Evolutionary conservation across 495 filamentous ascomycete species (phyloP).

Genomic region (Podospora bellae-mahoneyi): DNA sequence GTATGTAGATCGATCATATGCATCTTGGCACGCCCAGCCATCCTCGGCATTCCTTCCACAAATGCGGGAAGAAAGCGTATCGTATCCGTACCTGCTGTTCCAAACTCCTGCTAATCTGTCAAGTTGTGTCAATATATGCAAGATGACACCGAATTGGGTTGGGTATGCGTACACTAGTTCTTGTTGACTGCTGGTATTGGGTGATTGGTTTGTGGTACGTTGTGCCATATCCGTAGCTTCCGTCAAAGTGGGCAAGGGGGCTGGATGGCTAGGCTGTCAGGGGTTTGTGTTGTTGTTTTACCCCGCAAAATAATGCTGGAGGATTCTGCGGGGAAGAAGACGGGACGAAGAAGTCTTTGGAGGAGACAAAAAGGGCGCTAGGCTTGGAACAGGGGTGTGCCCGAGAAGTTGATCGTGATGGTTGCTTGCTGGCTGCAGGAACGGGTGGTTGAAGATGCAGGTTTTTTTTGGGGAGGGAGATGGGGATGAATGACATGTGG

Average conservation of each 20-base stretch:
- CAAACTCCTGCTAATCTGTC: neutral
- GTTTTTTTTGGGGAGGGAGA: neutral
- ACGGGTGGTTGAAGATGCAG: neutral
- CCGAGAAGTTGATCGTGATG: neutral
- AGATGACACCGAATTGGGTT: neutral
- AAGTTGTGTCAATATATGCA: neutral
- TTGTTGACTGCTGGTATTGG: neutral
- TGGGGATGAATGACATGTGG: neutral
- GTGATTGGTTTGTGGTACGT: too few species aligned
- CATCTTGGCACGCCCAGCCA: neutral
- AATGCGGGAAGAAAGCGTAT: neutral
- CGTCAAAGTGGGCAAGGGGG: neutral
- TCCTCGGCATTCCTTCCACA: conserved; percentile 1
- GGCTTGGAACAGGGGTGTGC: neutral
- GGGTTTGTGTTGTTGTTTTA: neutral
- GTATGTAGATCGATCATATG: conserved; percentile 1
- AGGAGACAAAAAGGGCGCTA: neutral
- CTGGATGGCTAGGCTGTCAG: neutral
- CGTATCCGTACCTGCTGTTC: neutral
- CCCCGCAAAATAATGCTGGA: neutral
- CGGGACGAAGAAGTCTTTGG: neutral
- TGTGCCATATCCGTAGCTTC: neutral
- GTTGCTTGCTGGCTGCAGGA: neutral
- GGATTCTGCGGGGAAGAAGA: neutral
- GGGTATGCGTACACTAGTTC: neutral